Evolutionary conservation across 1,284 basidiomycete genomes (phyloP), one percentile per base, ranked within the genome.

Genomic region (Papiliotrema terrestris): DNA sequence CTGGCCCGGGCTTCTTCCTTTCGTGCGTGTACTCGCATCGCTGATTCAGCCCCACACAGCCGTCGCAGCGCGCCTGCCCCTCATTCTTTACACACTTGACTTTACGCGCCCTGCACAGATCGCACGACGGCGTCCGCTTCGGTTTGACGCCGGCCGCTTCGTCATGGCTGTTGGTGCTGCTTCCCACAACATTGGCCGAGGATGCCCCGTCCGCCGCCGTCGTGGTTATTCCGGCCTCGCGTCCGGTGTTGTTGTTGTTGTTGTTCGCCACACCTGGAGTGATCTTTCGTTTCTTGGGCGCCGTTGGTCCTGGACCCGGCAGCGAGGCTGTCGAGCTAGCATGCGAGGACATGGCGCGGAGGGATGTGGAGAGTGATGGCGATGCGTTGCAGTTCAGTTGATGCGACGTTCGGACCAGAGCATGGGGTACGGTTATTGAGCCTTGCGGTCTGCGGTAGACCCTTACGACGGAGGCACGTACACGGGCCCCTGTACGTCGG

Each of bases 1-100:
- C 57, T 19, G 66, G 66, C 32, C 66, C 66, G 15, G 66, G 66
- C 46, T 62, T 61, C 49, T 57, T 61, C n/a, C 58, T 52, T 32
- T 52, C 47, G 49, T 61, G 57, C 6, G 58, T 64, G 39, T 63
- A 63, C 23, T 50, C 52, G 52, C 66, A 68, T 14, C 51, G 49
- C 49, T 61, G 54, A 49, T 61, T 59, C 36, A 68, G 38, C 15
- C 45, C 48, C 9, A 57, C 39, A 39, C 66, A 68, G 3, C 62
- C 64, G 22, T 61, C 54, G 43, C 66, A 68, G 26, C 54, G 37
- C 14, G 35, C 41, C 22, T 43, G 52, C 1, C 46, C 59, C 3
- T 46, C 42, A 0, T 20, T 49, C 49, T 65, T 68, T 35, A 66
- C 61, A 50, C 66, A 68, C 49, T 63, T 64, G 45, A 68, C 64